Evolutionary conservation across 352 stramenopile species (phyloP).

Genomic region (Phytophthora pini): DNA sequence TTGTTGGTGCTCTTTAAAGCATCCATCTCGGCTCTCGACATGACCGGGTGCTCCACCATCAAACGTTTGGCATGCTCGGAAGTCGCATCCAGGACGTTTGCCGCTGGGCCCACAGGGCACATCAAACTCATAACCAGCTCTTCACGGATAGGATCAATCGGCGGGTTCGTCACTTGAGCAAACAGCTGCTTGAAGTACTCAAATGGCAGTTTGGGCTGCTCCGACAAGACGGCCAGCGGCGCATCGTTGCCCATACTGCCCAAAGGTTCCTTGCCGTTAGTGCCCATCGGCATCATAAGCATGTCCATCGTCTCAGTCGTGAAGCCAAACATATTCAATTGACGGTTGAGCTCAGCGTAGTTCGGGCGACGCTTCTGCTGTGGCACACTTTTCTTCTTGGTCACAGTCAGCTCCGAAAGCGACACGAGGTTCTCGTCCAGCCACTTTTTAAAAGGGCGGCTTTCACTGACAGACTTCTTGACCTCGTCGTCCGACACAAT

Average conservation of each 20-base stretch:
- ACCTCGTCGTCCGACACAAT: conserved; percentile 97
- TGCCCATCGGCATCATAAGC: conserved; percentile 95
- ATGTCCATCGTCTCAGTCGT: conserved; percentile 96
- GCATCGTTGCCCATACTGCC: conserved; percentile 97
- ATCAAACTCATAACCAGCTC: conserved; percentile 98
- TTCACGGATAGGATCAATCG: conserved; percentile 98
- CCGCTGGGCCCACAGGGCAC: conserved; percentile 95
- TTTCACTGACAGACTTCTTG: conserved; percentile 91
- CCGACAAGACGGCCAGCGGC: conserved; percentile 93
- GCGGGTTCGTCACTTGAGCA: conserved; percentile 96
- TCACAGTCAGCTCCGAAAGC: conserved; percentile 73
- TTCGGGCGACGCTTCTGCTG: conserved; percentile 45
- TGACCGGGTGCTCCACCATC: conserved; percentile 95
- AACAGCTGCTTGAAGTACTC: conserved; percentile 99
- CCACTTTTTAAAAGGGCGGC: conserved; percentile 93
- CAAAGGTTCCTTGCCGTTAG: conserved; percentile 93
- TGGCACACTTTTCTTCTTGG: conserved; percentile 25
- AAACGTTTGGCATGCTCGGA: conserved; percentile 79
- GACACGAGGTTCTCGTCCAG: conserved; percentile 92
- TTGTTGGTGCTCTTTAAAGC: conserved; percentile 87
- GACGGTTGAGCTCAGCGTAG: conserved; percentile 81
- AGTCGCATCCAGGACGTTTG: conserved; percentile 92
- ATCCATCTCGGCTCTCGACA: conserved; percentile 94
- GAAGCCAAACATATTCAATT: conserved; percentile 96
- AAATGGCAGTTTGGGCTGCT: conserved; percentile 93